A percentile compares a stretch with the other conserved stretches of the same genome.
phyloP scores from a whole-genome alignment of 2,329 filamentous ascomycete genomes.

The Cordyceps tenuipes region DNA sequence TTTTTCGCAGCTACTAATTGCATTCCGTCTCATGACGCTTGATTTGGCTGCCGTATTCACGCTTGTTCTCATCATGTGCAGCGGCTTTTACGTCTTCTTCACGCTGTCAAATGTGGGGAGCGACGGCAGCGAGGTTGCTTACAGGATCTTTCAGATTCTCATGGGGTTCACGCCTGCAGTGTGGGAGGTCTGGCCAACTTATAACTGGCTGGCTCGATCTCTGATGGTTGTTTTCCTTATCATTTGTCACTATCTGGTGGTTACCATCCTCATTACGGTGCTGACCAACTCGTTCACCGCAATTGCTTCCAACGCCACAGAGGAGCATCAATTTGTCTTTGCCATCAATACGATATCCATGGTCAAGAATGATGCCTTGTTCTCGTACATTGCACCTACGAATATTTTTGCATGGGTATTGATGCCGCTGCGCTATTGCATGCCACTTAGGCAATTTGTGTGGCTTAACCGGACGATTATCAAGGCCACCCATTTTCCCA shows the following conservation, averaged over 20 bases:
- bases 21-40: conserved; percentile 87
- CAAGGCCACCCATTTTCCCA: conserved; percentile 81
- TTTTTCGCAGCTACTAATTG: conserved; percentile 89
- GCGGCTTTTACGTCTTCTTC: conserved; percentile 93
- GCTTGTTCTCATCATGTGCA: conserved; percentile 78
- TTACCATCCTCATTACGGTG: conserved; percentile 93
- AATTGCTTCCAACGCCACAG: conserved; percentile 84
- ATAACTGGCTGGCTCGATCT: conserved; percentile 68
- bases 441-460: conserved; percentile 76
- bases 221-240: conserved; percentile 78
- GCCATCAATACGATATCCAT: conserved; percentile 96
- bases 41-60: conserved; percentile 80
- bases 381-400: conserved; percentile 85
- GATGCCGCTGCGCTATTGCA: conserved; percentile 70
- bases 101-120: conserved; percentile 68
- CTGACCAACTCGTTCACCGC: conserved; percentile 94
- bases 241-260: conserved; percentile 89
- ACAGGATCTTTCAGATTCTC: conserved; percentile 83
- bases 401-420: conserved; percentile 89
- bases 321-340: conserved; percentile 89
- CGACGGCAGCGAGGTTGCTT: conserved; percentile 68
- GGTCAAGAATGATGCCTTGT: conserved; percentile 95
- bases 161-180: conserved; percentile 96
- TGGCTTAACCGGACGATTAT: conserved; percentile 84
- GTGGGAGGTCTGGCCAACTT: conserved; percentile 79